Conservation (phyloP, 2,329 filamentous ascomycete species). For the Penicillium sp. region DNA sequence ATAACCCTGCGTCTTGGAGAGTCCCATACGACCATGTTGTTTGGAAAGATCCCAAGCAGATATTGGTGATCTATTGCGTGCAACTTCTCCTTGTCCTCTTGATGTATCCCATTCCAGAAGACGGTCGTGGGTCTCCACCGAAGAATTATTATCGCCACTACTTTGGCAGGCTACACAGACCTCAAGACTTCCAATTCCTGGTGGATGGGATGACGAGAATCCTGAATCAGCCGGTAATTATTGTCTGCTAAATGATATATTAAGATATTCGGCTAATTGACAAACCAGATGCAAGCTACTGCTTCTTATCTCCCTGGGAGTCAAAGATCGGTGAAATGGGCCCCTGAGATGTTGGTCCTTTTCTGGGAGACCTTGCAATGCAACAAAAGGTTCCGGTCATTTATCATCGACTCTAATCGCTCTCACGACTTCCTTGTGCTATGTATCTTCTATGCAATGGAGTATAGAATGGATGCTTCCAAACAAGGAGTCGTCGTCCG, state of each 20-base stretch:
- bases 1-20: constrained; percentile 90
- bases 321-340: constrained; percentile 77
- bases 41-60: constrained; percentile 85
- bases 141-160: constrained; percentile 97
- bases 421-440: constrained; percentile 91
- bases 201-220: constrained; percentile 92
- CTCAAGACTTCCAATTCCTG: constrained; percentile 96
- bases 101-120: constrained; percentile 83
- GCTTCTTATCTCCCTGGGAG: constrained; percentile 83
- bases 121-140: constrained; percentile 59
- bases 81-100: constrained; percentile 84
- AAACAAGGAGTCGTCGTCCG: constrained; percentile 89
- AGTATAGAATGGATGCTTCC: constrained; percentile 78
- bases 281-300: constrained; percentile 69
- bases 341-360: constrained; percentile 92
- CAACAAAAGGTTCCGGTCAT: constrained; percentile 94
- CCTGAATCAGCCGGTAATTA: constrained; percentile 72
- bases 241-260: neutral
- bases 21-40: constrained; percentile 92
- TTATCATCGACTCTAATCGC: constrained; percentile 92
- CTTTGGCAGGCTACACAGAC: constrained; percentile 81
- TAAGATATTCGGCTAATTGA: constrained; percentile 11
- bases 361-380: constrained; percentile 98
- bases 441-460: constrained; percentile 86
- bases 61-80: constrained; percentile 85